Evolutionary conservation across 768 basidiomycete genomes (phyloP), one percentile per base, ranked within the genome.

Genomic region (Amanita molliuscula): DNA sequence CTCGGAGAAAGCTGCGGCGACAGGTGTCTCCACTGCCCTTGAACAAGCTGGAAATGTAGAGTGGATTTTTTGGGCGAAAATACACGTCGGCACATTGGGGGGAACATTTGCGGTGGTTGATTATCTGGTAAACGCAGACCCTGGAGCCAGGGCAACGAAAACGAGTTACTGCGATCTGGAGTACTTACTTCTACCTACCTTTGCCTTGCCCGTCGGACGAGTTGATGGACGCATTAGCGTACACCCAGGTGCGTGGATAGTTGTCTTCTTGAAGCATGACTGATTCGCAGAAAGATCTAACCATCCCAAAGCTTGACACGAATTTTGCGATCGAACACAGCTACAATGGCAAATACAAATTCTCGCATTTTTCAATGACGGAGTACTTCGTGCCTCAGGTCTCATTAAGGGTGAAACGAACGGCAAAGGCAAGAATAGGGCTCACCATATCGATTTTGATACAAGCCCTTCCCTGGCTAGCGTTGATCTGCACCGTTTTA

Each of bases 51-150:
- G 69, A 50, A 74, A 66, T 15, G 78, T 74, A 58, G 73, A 77
- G 33, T 85, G 82, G 81, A 65, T 77, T 31, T 75, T 65, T 29
- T 87, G 83, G 83, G 73, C 83, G 42, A 78, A 74, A 59, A 66
- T 88, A 21, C 72, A 75, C 55, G 67, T 75, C 28, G 81, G 78
- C 8, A 65, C 72, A 3, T 64, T 68, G 18, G 72, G 72, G 28
- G 77, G 77, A 5, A 77, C 78, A 23, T 62, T 65, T 21, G 61
- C 72, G 44, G 69, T 84, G n/a, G 71, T 81, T 37, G 81, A 86
- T 58, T 90, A 90, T 59, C 60, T 85, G 25, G 83, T 84, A 25
- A 71, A 67, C 23, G 54, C 57, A 21, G 55, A 55, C 25, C 52
- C 37, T 3, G 53, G 51, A 8, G 21, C 43, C n/a, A 18, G 40